Conservation (phyloP, 2,329 filamentous ascomycete genomes). For the Penicillium sp. region DNA sequence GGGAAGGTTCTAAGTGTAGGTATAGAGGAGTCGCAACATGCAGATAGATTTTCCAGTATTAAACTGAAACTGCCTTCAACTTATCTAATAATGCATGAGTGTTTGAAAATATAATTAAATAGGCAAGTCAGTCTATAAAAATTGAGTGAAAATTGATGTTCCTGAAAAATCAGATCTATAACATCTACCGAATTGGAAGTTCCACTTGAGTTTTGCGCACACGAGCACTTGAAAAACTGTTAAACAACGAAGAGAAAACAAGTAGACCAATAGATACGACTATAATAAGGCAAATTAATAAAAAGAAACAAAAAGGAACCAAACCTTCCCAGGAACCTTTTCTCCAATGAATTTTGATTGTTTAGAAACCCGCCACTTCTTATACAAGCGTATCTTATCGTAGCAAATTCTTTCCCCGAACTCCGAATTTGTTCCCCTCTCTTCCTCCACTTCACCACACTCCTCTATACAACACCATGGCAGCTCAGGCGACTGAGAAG, state of each 20-base stretch:
- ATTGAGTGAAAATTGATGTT: no score
- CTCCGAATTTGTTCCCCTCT: constrained; percentile 19
- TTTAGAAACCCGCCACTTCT: not conserved
- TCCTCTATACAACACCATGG: constrained; percentile 35
- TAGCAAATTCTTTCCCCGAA: constrained; percentile 27
- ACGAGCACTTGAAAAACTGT: not conserved
- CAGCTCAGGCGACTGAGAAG: constrained; percentile 44
- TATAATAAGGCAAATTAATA: not conserved
- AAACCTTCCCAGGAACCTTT: not conserved
- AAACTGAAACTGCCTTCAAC: no score
- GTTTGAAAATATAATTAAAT: no score
- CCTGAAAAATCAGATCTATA: no score
- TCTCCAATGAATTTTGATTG: not conserved
- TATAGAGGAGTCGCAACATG: no score
- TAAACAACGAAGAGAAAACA: no score
- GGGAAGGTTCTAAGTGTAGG: no score
- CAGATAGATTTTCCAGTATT: no score
- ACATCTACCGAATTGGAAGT: no score
- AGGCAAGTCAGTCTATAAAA: no score
- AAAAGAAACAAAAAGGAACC: not conserved
- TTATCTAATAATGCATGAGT: no score
- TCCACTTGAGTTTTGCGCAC: no score
- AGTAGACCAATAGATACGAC: not conserved
- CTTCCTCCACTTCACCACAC: constrained; percentile 19
- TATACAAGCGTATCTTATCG: constrained; percentile 23